Base-by-base conservation (phyloP, 352 stramenopile species). In the Phytophthora colocasiae region DNA sequence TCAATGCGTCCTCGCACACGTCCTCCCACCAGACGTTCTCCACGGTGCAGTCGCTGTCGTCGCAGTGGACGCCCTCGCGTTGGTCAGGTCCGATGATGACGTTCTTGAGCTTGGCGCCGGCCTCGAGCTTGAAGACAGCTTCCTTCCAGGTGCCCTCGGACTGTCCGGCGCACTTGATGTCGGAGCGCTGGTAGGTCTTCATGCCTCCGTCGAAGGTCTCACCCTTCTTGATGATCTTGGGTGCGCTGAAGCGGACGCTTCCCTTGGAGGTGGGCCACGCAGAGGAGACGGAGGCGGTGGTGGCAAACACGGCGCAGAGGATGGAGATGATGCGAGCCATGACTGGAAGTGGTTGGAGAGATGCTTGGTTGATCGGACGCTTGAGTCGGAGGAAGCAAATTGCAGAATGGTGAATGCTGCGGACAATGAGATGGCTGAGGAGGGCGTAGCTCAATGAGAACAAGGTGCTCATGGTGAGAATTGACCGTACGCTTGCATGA, bases 111-210 rank as follows among this genome's bases (percentile, higher is more conserved):
- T 62, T 80, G 34, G 63, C 72, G 14, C 72, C 72, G 1, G 72
- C 43, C 54, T 80, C 67, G 19, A 80, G 48, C 14, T 62, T 61
- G 61, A 80, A 80, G 41, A 80, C 48, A 26, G 72, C 68, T 22
- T 67, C 63, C 0, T n/a, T 19, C 50, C 53, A 71, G 19, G 48
- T 59, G 4, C 67, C 63, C 32, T 80, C 71, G 17, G 39, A 31
- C 36, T 80, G 68, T 3, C 48, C 62, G 0, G 38, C 40, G 47
- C 71, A 79, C n/a, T 54, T 70, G 52, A 75, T 73, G 46, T 79
- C 66, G 14, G 66, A 78, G 14, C 70, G 70, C 45, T 80, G 63
- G 71, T 83, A 83, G 22, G 65, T 83, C 58, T 83, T 80, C 19
- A 75, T 49, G 14, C 61, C 61, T 17, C 67, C 67, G 51, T 75